Base-by-base conservation (phyloP, 768 basidiomycete genomes). In the Arthromyces matolae region DNA sequence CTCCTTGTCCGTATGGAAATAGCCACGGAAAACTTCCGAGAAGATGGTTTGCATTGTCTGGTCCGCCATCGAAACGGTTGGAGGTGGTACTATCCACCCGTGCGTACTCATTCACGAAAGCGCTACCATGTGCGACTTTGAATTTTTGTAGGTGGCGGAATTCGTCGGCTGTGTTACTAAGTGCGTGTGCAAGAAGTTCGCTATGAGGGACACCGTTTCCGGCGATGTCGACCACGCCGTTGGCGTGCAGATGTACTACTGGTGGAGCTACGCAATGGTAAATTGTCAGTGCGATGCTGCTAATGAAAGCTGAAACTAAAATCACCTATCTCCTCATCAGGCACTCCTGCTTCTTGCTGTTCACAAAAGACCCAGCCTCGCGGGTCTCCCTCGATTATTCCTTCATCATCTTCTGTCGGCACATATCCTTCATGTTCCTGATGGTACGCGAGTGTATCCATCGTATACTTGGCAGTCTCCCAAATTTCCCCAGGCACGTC, bases 371-470 rank as follows among this genome's bases (percentile, higher is more conserved):
- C n/a, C n/a, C n/a, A n/a, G n/a, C n/a, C n/a, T n/a, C n/a, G n/a
- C n/a, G n/a, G n/a, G n/a, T n/a, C n/a, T n/a, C n/a, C n/a, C n/a
- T n/a, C n/a, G n/a, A n/a, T n/a, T n/a, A n/a, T n/a, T n/a, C n/a
- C n/a, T n/a, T n/a, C n/a, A n/a, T n/a, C n/a, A n/a, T n/a, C n/a
- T n/a, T n/a, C 18, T 13, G 25, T 13, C 10, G 45, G 67, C 0
- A 70, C 57, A 47, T 73, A 72, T 5, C 52, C 49, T 8, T 40
- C 64, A 9, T 58, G 46, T 53, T 75, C 72, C 12, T 40, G 3
- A 3, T 57, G 53, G 0, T 62, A 22, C 1, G 52, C 29, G 0
- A 37, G 47, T 0, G 45, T 40, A 44, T 71, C 60, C 0, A 1
- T 24, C 0, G 62, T 58, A 12, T 62, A 41, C 20, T 53, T 50